These are phyloP conservation scores for Tricholoma sp. DNA, from an alignment of 768 basidiomycete genomes.

Conservation along the genomic window DNA sequence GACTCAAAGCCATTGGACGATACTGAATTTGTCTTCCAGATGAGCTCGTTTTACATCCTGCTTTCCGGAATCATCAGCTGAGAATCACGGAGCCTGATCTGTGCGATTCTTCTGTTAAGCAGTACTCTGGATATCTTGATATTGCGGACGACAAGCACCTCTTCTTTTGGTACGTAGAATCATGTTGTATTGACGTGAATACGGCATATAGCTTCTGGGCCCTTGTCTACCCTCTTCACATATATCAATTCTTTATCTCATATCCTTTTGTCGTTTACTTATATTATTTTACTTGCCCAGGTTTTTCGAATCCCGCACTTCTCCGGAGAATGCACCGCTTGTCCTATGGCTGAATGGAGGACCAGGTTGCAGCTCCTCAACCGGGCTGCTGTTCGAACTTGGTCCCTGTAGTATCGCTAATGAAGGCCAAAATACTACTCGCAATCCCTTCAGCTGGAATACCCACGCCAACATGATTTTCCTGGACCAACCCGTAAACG, in stretches of 20 bases:
- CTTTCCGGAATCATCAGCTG: conserved; percentile 46
- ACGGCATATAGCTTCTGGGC: background rate
- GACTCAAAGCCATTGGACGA: background rate
- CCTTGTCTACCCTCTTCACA: background rate
- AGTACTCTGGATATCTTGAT: conserved; percentile 82
- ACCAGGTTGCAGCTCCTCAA: conserved; percentile 66
- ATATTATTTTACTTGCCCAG: conserved; percentile 28
- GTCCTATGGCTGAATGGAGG: conserved; percentile 90
- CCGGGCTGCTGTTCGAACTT: conserved; percentile 87
- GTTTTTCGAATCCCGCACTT: conserved; percentile 84
- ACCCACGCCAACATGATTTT: conserved; percentile 70
- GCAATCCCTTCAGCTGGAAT: conserved; percentile 87
- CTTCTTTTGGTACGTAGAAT: conserved; percentile 70
- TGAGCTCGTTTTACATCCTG: conserved; percentile 56
- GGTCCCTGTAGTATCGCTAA: conserved; percentile 79
- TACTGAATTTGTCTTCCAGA: conserved; percentile 32
- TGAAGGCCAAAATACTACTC: conserved; percentile 61
- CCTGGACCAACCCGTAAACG: conserved; percentile 80
- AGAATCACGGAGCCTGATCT: conserved; percentile 63
- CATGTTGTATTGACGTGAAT: background rate
- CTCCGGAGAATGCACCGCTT: conserved; percentile 74
- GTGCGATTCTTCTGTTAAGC: conserved; percentile 77
- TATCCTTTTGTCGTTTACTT: background rate
- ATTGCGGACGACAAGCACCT: conserved; percentile 74
- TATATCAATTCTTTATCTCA: background rate